These are phyloP conservation scores for Clitopilus passeckerianus DNA, from an alignment of 768 basidiomycete species.

Conservation along the genomic window DNA sequence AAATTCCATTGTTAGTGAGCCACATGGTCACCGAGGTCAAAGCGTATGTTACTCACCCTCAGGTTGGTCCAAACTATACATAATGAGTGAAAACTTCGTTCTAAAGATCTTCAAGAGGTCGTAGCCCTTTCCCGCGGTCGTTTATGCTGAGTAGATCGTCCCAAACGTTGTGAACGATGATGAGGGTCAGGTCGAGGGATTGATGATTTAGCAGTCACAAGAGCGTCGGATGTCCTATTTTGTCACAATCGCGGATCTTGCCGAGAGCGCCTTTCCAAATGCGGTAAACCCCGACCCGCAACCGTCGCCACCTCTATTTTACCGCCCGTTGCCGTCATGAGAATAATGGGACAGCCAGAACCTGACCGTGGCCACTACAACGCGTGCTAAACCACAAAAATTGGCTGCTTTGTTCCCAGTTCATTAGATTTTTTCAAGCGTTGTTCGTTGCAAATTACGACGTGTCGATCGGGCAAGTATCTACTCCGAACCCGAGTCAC, in stretches of 20 bases:
- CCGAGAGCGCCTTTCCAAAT: background rate
- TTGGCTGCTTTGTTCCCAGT: background rate
- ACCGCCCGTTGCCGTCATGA: background rate
- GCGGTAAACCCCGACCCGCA: background rate
- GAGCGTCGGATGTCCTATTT: background rate
- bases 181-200: background rate
- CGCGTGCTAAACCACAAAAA: too few relatives aligned
- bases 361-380: background rate
- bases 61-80: background rate
- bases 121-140: background rate
- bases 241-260: background rate
- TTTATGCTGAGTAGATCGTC: background rate
- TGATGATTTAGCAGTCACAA: background rate
- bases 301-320: background rate
- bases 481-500: background rate
- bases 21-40: constrained; percentile 13
- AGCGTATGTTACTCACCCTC: constrained; percentile 4
- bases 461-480: background rate
- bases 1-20: constrained; percentile 12
- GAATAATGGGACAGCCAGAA: background rate
- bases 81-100: background rate
- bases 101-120: background rate
- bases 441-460: background rate
- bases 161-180: background rate
- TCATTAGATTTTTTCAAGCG: too few relatives aligned